These are phyloP conservation scores for Pseudonitzschia multistriata DNA, from an alignment of 108 stramenopile species.

Conservation along the genomic window DNA sequence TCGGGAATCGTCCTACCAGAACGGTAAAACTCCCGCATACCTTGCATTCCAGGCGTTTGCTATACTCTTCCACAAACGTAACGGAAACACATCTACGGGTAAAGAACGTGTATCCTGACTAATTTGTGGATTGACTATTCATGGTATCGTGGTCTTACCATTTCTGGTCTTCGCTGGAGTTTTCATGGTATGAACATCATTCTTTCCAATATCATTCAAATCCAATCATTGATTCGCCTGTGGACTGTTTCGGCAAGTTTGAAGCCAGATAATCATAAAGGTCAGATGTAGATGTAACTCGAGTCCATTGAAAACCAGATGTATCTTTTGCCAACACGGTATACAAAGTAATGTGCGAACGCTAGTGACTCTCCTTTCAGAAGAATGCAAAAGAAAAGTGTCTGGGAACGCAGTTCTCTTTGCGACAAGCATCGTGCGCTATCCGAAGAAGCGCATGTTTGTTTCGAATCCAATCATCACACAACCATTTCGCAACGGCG, in stretches of 20 bases:
- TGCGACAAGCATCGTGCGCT: conserved; percentile 7
- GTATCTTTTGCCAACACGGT: too few relatives aligned
- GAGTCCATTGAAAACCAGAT: too few relatives aligned
- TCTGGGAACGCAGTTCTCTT: conserved; percentile 37
- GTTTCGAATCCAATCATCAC: not conserved
- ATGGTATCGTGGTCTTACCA: not conserved
- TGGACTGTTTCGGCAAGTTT: not conserved
- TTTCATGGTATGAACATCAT: too few relatives aligned
- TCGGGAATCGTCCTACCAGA: conserved; percentile 14
- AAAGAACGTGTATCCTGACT: conserved; percentile 12
- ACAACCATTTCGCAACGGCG: not conserved
- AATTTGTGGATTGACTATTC: conserved; percentile 11
- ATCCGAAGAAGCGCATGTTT: not conserved
- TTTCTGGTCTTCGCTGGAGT: not conserved
- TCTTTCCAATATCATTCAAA: not conserved
- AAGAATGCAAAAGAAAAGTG: conserved; percentile 27
- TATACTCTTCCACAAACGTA: conserved; percentile 19
- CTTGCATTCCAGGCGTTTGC: conserved; percentile 12
- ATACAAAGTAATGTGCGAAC: conserved; percentile 25
- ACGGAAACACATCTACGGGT: not conserved
- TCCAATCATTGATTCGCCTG: not conserved
- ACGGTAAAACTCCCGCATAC: conserved; percentile 18
- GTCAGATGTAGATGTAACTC: too few relatives aligned
- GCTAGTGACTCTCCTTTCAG: conserved; percentile 36
- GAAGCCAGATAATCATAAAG: not conserved